Conservation (phyloP, 2,329 filamentous ascomycete genomes). For the Metarhizium anisopliae region DNA sequence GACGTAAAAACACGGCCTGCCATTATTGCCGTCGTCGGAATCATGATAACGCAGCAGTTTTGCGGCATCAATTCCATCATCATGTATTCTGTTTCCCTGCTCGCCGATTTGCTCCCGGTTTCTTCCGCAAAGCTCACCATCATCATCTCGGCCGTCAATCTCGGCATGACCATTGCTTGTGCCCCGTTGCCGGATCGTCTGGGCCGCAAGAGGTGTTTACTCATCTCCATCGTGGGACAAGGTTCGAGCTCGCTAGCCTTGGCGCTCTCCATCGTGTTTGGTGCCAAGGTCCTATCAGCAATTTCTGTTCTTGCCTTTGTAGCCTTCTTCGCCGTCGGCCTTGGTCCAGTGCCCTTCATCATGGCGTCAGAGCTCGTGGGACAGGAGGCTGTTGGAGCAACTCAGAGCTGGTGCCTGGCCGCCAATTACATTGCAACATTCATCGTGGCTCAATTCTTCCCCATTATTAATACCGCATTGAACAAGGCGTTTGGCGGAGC, state of each 20-base stretch:
- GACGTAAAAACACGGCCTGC: constrained; percentile 62
- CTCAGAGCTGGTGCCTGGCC: constrained; percentile 79
- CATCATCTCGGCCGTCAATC: constrained; percentile 76
- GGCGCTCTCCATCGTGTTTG: constrained; percentile 69
- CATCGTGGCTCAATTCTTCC: constrained; percentile 90
- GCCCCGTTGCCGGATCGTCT: constrained; percentile 81
- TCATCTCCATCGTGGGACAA: constrained; percentile 79
- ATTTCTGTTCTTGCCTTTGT: constrained; percentile 80
- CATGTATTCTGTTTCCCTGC: constrained; percentile 93
- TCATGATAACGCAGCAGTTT: constrained; percentile 90
- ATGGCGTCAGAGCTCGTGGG: constrained; percentile 85
- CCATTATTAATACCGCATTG: constrained; percentile 68
- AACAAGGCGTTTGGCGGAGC: constrained; percentile 55
- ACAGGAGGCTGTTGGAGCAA: constrained; percentile 81
- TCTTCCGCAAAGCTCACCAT: constrained; percentile 81
- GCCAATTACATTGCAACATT: constrained; percentile 90
- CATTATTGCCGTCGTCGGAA: constrained; percentile 74
- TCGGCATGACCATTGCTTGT: constrained; percentile 71
- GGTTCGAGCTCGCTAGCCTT: constrained; percentile 68
- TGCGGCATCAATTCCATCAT: constrained; percentile 95
- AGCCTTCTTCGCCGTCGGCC: constrained; percentile 77
- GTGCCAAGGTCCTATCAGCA: constrained; percentile 67
- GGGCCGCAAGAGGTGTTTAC: constrained; percentile 76
- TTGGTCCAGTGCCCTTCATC: constrained; percentile 93
- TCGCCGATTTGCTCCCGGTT: constrained; percentile 71